A percentile compares a stretch with the other conserved stretches of the same genome.
These are phyloP conservation scores for Skeletonema costatum DNA, from an alignment of 108 stramenopile genomes.

Conservation along the genomic window DNA sequence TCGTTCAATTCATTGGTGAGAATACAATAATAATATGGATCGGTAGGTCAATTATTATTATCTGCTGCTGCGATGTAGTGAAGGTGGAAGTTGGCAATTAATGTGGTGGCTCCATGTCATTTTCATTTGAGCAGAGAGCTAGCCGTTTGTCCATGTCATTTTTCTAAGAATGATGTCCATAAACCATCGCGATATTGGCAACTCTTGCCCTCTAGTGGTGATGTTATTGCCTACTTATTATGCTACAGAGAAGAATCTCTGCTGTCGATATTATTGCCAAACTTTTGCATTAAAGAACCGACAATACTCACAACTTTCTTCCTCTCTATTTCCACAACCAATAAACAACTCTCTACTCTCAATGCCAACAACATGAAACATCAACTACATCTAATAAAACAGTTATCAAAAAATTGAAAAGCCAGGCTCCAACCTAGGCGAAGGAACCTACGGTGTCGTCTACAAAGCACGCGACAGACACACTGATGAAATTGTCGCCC, in stretches of 20 bases:
- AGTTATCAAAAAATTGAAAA: slow-evolving; percentile 95
- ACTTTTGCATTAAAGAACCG: background rate
- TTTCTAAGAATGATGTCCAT: background rate
- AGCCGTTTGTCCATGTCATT: background rate
- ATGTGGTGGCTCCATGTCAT: background rate
- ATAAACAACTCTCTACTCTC: background rate
- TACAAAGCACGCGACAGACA: slow-evolving; percentile 89
- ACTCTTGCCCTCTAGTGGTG: background rate
- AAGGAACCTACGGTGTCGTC: slow-evolving; percentile 94
- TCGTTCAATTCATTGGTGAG: background rate
- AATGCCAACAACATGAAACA: background rate
- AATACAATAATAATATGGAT: background rate
- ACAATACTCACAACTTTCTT: background rate
- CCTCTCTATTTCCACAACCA: background rate
- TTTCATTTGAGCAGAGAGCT: background rate
- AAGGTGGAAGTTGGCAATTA: background rate
- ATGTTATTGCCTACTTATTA: background rate
- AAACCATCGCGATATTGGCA: background rate
- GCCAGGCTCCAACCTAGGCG: slow-evolving; percentile 94
- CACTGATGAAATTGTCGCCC: slow-evolving; percentile 95
- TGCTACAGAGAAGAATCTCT: background rate
- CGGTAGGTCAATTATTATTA: background rate
- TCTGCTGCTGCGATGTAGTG: background rate
- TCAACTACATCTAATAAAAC: background rate
- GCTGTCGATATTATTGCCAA: background rate